Conservation (phyloP, 2,329 filamentous ascomycete genomes). For the Neodidymelliopsis sp. region DNA sequence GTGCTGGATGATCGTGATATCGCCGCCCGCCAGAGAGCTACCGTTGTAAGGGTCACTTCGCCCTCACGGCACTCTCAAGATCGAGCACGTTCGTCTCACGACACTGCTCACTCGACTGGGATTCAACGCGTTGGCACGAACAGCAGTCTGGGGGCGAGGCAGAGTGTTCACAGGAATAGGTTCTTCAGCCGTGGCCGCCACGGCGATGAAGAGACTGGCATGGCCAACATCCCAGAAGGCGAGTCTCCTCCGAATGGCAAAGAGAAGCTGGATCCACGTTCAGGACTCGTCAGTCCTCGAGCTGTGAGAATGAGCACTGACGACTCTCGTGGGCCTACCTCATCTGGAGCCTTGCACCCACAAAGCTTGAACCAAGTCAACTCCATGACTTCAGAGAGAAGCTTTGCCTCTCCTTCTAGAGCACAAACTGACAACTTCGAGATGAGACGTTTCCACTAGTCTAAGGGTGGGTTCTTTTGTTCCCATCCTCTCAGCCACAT, state of each 20-base stretch:
- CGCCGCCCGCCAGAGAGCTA: conserved; percentile 44
- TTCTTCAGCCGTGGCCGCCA: conserved; percentile 63
- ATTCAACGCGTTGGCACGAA: conserved; percentile 48
- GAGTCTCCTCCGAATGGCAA: conserved; percentile 24
- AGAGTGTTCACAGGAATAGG: conserved; percentile 63
- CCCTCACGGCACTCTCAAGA: conserved; percentile 44
- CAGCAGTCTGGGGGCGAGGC: conserved; percentile 37
- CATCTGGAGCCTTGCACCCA: conserved; percentile 34
- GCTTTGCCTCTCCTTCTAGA: conserved; percentile 32
- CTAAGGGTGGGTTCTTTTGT: background rate
- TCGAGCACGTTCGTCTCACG: conserved; percentile 39
- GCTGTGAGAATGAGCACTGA: conserved; percentile 40
- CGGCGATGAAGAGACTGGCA: conserved; percentile 55
- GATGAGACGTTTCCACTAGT: conserved; percentile 41
- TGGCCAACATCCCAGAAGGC: conserved; percentile 56
- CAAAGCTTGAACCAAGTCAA: conserved; percentile 3
- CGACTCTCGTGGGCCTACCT: conserved; percentile 22
- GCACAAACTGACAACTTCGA: conserved; percentile 44
- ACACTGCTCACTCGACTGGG: conserved; percentile 43
- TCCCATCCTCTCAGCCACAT: background rate
- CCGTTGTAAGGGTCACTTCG: conserved; percentile 52
- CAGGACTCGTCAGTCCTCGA: conserved; percentile 39
- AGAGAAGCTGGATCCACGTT: conserved; percentile 48
- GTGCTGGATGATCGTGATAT: conserved; percentile 65
- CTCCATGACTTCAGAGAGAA: conserved; percentile 25